Evolutionary conservation across 1,139 yeast genomes (phyloP).

Genomic region (Saccharomyces pastorianus): DNA sequence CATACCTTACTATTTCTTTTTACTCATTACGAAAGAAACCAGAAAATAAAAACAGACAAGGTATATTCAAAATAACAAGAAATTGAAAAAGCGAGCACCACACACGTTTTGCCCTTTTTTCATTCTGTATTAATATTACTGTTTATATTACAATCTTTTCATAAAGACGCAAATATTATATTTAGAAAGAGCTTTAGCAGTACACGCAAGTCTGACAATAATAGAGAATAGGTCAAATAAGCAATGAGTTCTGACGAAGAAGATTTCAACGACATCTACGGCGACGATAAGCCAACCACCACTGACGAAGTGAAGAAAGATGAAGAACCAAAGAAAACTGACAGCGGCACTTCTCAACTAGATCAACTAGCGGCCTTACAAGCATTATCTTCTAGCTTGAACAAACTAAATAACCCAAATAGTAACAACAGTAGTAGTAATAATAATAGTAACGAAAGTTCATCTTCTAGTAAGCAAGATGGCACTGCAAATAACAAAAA

Average conservation of each 20-base stretch:
- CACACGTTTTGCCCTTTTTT: not conserved
- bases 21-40: not conserved
- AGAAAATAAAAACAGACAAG: not conserved
- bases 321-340: constrained; percentile 6
- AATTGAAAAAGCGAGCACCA: not conserved
- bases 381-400: constrained; percentile 23
- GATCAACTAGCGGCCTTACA: constrained; percentile 10
- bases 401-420: constrained; percentile 31
- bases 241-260: constrained; percentile 60
- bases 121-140: not conserved
- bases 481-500: constrained; percentile 6
- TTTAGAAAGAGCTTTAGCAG: not conserved
- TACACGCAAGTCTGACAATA: not conserved
- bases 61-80: not conserved
- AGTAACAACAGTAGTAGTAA: constrained; percentile 13
- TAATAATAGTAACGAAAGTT: constrained; percentile 8
- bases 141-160: constrained; percentile 1
- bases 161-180: not conserved
- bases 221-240: constrained; percentile 11
- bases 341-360: constrained; percentile 7
- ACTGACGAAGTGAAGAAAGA: constrained; percentile 11
- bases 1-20: not conserved
- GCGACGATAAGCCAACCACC: constrained; percentile 28
- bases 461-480: not conserved
- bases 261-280: constrained; percentile 74